Conservation (phyloP, 2,329 filamentous ascomycete genomes). For the Alternaria longipes region DNA sequence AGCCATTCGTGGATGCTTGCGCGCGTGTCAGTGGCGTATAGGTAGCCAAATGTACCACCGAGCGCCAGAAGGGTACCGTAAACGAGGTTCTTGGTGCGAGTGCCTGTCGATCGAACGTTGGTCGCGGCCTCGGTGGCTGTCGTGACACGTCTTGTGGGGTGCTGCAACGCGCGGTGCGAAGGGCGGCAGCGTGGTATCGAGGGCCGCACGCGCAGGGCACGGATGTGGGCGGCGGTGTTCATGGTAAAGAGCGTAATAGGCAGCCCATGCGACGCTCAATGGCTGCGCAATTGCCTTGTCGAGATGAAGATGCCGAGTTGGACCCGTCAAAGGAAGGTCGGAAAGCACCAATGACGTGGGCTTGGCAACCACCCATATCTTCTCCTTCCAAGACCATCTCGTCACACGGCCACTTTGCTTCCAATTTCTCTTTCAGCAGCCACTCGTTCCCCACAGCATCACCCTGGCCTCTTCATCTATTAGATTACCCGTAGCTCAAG, state of each 20-base stretch:
- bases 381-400: background rate
- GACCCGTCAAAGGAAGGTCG: slow-evolving; percentile 6
- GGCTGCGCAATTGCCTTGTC: slow-evolving; percentile 27
- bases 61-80: slow-evolving; percentile 65
- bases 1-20: slow-evolving; percentile 63
- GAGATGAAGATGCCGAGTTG: slow-evolving; percentile 4
- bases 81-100: slow-evolving; percentile 60
- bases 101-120: slow-evolving; percentile 52
- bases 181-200: slow-evolving; percentile 28
- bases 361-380: slow-evolving; percentile 9
- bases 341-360: slow-evolving; percentile 15
- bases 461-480: slow-evolving; percentile 1
- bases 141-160: slow-evolving; percentile 37
- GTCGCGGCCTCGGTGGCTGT: slow-evolving; percentile 37
- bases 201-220: slow-evolving; percentile 40
- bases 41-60: slow-evolving; percentile 56
- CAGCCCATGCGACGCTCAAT: slow-evolving; percentile 32
- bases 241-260: slow-evolving; percentile 33
- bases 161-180: slow-evolving; percentile 24
- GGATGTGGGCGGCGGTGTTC: slow-evolving; percentile 39
- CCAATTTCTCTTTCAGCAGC: background rate
- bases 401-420: background rate
- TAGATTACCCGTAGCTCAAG: slow-evolving; percentile 12
- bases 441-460: slow-evolving; percentile 1
- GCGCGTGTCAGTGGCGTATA: slow-evolving; percentile 64